These are phyloP conservation scores for Emergomyces orientalis DNA, from an alignment of 2,329 filamentous ascomycete genomes.

Conservation along the genomic window DNA sequence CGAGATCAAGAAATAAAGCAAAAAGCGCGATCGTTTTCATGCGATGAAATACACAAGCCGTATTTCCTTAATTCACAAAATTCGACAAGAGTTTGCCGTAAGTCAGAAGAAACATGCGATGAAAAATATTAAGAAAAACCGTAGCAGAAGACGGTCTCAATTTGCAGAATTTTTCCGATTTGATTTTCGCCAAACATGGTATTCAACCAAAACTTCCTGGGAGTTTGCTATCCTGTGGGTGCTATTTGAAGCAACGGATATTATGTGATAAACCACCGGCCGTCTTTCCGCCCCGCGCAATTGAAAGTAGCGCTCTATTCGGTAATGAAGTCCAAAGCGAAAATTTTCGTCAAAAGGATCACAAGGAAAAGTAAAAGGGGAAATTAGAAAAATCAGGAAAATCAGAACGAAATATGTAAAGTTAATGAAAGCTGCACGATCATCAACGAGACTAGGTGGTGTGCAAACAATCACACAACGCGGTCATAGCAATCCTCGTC, in stretches of 20 bases:
- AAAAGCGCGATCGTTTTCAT: background rate
- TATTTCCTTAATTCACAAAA: background rate
- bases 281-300: background rate
- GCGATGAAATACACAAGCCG: background rate
- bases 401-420: background rate
- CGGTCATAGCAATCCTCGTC: background rate
- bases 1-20: background rate
- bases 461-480: background rate
- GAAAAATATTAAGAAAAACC: no score
- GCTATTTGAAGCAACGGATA: no score
- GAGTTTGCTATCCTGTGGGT: background rate
- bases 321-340: background rate
- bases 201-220: background rate
- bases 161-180: background rate
- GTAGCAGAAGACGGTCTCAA: no score
- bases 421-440: background rate
- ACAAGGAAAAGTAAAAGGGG: background rate
- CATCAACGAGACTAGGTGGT: background rate
- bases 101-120: constrained; percentile 2
- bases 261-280: background rate
- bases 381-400: background rate
- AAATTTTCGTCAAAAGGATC: background rate
- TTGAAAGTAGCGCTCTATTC: background rate
- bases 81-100: background rate
- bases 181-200: background rate